These are phyloP conservation scores for Salix brachista DNA, from an alignment of 345 rosid genomes.

Conservation along the genomic window DNA sequence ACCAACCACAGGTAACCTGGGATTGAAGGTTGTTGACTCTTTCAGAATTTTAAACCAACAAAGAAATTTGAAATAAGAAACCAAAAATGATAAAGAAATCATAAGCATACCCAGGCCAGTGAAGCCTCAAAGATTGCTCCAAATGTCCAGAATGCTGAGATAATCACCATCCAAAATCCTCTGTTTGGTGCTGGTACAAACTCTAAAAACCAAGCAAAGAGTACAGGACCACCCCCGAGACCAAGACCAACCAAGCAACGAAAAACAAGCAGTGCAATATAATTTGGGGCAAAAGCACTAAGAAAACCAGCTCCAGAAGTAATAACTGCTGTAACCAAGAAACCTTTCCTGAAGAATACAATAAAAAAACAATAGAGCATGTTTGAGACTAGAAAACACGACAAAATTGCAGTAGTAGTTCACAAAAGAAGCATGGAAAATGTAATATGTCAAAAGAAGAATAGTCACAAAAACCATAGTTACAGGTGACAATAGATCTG, in stretches of 20 bases:
- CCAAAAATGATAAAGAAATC: conserved; percentile 8
- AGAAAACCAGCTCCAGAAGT: conserved; percentile 75
- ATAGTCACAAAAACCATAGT: too few species aligned
- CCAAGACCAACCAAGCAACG: conserved; percentile 90
- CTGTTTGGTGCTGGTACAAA: conserved; percentile 87
- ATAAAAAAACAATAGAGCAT: not conserved
- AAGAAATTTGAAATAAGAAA: conserved; percentile 2
- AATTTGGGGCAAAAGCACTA: conserved; percentile 75
- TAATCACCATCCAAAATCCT: conserved; percentile 92
- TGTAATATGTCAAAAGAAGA: too few species aligned
- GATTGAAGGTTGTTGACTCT: not conserved
- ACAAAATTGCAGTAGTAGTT: too few species aligned
- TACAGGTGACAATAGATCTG: too few species aligned
- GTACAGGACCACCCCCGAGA: conserved; percentile 92
- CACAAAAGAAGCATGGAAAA: too few species aligned
- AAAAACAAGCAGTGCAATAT: conserved; percentile 43
- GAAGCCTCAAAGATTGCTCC: conserved; percentile 82
- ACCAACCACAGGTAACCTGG: not conserved
- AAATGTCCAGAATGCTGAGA: conserved; percentile 78
- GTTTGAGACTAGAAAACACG: too few species aligned
- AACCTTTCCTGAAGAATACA: conserved; percentile 63
- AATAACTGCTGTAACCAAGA: conserved; percentile 68
- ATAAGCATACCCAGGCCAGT: conserved; percentile 69
- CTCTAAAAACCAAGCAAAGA: conserved; percentile 83
- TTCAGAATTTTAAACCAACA: not conserved